Base-by-base conservation (phyloP, 495 filamentous ascomycete species). In the Cladorrhinum samala region DNA sequence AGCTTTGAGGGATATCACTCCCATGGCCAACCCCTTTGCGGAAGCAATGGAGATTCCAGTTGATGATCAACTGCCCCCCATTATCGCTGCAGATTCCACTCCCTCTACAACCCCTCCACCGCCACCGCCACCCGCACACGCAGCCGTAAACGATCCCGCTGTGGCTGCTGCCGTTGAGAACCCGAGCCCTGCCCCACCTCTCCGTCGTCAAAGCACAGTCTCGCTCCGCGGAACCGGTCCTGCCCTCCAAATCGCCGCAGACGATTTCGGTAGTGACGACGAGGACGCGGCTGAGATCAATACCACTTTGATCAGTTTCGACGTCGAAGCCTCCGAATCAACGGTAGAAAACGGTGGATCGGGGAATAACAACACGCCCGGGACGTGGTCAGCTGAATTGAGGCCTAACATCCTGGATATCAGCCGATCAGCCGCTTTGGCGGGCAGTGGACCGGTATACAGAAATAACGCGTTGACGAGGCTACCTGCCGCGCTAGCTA, bases 371-470 rank as follows among this genome's bases (percentile, higher is more conserved):
- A 30, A 13, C 39, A 66, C 65, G 9, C 69, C 72, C 3, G 76
- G 74, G n/a, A 57, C 73, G 3, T 81, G 78, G 78, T 76, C 77
- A n/a, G 78, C 78, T 36, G 78, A 81, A 50, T 66, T 81, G 13
- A 69, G 77, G 8, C 73, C 73, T n/a, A 77, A 69, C 47, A 52
- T 65, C 47, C 45, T 55, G 6, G 66, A 68, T 3, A 59, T 17
- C 19, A 42, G 24, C 21, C 2, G 49, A 0, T 33, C 27, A 6
- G 13, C 38, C 18, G 53, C 58, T 25, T 7, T 24, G 16, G 50
- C 39, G 0, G 37, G 20, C 1, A 50, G 52, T 19, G 54, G 56
- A 9, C 69, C 70, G 1, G 33, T 48, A 17, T 75, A 74, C 59
- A 56, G 68, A 3, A 68, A 73, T 18, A 72, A 63, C 41, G 52